phyloP scores from a whole-genome alignment of 108 stramenopile species.

The Schizochytrium sp. region DNA sequence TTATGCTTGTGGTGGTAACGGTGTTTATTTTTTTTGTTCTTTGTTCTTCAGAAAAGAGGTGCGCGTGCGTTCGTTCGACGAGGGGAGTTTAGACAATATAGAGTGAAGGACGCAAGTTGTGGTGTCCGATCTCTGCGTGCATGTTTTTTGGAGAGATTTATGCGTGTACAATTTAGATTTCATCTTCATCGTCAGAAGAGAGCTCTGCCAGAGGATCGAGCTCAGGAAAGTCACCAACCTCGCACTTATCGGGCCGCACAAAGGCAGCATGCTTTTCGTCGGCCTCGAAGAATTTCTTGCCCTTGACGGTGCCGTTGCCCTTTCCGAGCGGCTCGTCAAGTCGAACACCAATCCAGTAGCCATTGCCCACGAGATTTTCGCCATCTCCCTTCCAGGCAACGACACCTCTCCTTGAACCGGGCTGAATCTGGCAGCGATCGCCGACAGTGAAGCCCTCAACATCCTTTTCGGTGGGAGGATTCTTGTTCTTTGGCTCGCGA shows the following conservation, averaged over 20 bases:
- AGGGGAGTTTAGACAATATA: too few species aligned
- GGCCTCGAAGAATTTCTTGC: conserved; percentile 33
- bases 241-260: conserved; percentile 35
- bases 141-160: background rate
- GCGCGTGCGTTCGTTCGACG: too few species aligned
- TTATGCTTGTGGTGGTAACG: too few species aligned
- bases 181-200: background rate
- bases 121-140: background rate
- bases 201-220: background rate
- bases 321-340: conserved; percentile 83
- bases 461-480: background rate
- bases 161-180: background rate
- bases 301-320: conserved; percentile 70
- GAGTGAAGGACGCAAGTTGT: background rate
- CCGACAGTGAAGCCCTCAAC: conserved; percentile 56
- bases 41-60: too few species aligned
- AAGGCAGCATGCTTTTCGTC: conserved; percentile 32
- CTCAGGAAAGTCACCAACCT: conserved; percentile 41
- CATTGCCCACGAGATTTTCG: conserved; percentile 49
- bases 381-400: conserved; percentile 71
- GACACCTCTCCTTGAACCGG: conserved; percentile 71
- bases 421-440: conserved; percentile 78
- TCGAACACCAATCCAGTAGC: conserved; percentile 80
- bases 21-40: too few species aligned
- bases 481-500: conserved; percentile 57